Conservation (phyloP, 2,329 filamentous ascomycete species). For the Colletotrichum tamarilloi region DNA sequence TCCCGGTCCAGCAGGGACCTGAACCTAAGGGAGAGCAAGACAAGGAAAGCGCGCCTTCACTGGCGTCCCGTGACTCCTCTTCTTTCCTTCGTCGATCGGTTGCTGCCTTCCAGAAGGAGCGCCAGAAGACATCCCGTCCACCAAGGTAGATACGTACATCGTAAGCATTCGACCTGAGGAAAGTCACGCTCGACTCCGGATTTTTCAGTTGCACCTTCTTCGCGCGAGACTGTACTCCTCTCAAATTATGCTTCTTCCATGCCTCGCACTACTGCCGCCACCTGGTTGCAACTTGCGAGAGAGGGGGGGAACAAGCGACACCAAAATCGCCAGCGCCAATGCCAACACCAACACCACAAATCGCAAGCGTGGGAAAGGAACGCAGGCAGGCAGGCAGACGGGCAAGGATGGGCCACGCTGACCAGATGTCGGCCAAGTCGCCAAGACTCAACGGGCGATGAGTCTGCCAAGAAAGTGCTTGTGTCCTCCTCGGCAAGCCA, state of each 20-base stretch:
- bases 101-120: not conserved
- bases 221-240: not conserved
- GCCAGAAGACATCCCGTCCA: not conserved
- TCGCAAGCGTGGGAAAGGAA: not conserved
- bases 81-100: not conserved
- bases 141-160: not conserved
- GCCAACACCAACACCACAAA: not conserved
- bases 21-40: not conserved
- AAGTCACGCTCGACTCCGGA: not conserved
- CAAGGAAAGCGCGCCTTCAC: not conserved
- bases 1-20: not conserved
- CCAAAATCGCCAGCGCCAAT: not conserved
- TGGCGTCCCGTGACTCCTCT: not conserved
- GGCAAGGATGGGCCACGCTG: conserved; percentile 13
- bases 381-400: not conserved
- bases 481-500: conserved; percentile 34
- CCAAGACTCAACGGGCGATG: conserved; percentile 31
- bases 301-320: not conserved
- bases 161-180: not conserved
- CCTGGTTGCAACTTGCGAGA: not conserved
- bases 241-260: not conserved
- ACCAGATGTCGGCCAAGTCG: conserved; percentile 29
- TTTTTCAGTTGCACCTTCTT: not conserved
- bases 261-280: not conserved
- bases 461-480: conserved; percentile 36